Evolutionary conservation across 495 filamentous ascomycete genomes (phyloP).

Genomic region (Neurospora sp.): DNA sequence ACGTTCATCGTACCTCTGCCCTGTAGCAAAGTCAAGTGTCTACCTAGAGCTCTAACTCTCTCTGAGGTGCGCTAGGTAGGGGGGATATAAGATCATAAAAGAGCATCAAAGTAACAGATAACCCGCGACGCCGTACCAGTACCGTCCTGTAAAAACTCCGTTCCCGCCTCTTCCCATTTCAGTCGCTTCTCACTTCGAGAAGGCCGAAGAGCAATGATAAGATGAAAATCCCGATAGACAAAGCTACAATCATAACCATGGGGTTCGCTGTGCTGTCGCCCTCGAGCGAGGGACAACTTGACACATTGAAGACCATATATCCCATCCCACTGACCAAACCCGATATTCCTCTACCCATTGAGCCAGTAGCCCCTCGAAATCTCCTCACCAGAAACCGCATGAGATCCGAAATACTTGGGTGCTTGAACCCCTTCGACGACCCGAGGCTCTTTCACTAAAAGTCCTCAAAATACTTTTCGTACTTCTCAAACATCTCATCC

Average conservation of each 20-base stretch:
- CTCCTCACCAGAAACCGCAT: not conserved
- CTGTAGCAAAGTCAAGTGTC: not conserved
- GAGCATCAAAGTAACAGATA: not conserved
- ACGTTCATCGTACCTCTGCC: not conserved
- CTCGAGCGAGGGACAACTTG: not conserved
- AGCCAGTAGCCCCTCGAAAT: not conserved
- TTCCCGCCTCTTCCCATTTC: not conserved
- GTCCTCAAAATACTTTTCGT: constrained; percentile 68
- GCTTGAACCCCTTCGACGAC: not conserved
- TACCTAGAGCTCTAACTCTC: not conserved
- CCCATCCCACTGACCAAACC: not conserved
- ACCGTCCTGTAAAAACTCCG: not conserved
- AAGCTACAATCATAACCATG: not conserved
- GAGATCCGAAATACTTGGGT: not conserved
- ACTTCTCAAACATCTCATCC: constrained; percentile 59
- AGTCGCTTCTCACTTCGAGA: not conserved
- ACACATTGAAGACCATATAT: not conserved
- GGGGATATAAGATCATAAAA: not conserved
- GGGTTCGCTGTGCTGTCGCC: not conserved
- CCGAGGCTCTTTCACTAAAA: constrained; percentile 39
- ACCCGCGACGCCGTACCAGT: not conserved
- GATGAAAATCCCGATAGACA: not conserved
- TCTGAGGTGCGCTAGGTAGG: not conserved
- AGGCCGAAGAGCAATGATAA: not conserved
- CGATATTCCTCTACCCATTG: not conserved